Evolutionary conservation across 192 early-diverging fungal genomes (phyloP).

Genomic region (Glomus cerebriforme): DNA sequence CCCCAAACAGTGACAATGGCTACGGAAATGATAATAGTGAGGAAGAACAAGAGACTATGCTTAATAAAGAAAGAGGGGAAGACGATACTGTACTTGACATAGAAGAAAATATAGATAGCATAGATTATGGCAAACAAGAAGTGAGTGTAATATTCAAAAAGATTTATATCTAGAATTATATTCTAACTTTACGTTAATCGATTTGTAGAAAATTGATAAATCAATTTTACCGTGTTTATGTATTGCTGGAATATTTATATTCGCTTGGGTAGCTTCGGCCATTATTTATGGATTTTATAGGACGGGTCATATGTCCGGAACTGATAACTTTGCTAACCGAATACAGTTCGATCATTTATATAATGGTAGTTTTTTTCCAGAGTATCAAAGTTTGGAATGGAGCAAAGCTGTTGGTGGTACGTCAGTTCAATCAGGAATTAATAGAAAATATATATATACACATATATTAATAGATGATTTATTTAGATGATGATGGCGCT

Average conservation of each 20-base stretch:
- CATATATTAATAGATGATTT: not conserved
- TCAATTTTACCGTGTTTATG: constrained; percentile 24
- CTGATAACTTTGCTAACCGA: not conserved
- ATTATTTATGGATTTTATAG: constrained; percentile 11
- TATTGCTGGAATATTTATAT: constrained; percentile 12
- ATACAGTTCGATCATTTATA: constrained; percentile 11
- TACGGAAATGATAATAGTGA: not conserved
- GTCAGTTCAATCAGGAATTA: not conserved
- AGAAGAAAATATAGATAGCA: not conserved
- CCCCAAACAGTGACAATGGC: not conserved
- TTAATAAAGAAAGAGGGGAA: constrained; percentile 12
- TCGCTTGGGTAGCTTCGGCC: constrained; percentile 11
- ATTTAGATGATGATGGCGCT: constrained; percentile 13
- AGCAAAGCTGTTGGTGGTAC: not conserved
- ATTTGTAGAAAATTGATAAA: not conserved
- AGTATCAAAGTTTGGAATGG: not conserved
- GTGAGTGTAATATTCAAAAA: not conserved
- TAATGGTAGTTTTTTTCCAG: not conserved
- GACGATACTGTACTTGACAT: constrained; percentile 27
- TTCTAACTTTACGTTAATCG: not conserved
- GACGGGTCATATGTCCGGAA: not conserved
- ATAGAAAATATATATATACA: not conserved
- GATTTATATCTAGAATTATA: too few relatives aligned
- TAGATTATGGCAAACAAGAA: not conserved
- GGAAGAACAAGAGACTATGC: constrained; percentile 14